A percentile compares a stretch with the other conserved stretches of the same genome.
These are phyloP conservation scores for Beta macrorhiza DNA, from an alignment of 179 eudicot species.

Conservation along the genomic window DNA sequence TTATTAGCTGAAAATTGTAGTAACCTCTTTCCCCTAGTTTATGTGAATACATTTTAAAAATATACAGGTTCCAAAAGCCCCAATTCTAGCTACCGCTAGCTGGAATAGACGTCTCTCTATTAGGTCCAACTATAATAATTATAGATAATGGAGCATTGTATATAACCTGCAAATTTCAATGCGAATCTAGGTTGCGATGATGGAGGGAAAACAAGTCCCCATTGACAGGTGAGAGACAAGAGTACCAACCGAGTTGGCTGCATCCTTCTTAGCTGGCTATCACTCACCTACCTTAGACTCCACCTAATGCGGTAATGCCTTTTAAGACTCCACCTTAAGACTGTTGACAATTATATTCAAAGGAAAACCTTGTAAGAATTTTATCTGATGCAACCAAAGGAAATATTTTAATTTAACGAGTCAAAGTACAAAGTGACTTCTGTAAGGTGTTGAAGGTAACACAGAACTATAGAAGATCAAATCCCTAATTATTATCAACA, in stretches of 20 bases:
- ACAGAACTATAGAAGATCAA: too few species aligned
- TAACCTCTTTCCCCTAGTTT: too few species aligned
- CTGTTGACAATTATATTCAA: not conserved
- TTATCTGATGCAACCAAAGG: too few species aligned
- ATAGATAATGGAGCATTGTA: not conserved
- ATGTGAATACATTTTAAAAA: too few species aligned
- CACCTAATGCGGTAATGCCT: not conserved
- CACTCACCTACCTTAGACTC: slow-evolving; percentile 8
- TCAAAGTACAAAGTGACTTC: too few species aligned
- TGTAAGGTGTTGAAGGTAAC: too few species aligned
- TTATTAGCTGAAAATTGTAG: too few species aligned
- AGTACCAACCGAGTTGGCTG: slow-evolving; percentile 14
- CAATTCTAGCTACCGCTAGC: not conserved
- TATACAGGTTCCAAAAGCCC: not conserved
- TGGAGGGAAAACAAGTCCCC: not conserved
- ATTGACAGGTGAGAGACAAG: slow-evolving; percentile 6
- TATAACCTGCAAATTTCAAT: not conserved
- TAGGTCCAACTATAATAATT: not conserved
- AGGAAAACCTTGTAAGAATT: too few species aligned
- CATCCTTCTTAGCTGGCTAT: slow-evolving; percentile 6
- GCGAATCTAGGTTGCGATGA: not conserved
- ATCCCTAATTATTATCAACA: too few species aligned
- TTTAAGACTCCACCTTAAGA: not conserved
- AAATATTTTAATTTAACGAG: too few species aligned
- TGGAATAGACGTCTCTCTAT: not conserved